These are phyloP conservation scores for Stephania yunnanensis DNA, from an alignment of 164 flowering plant species.

Conservation along the genomic window DNA sequence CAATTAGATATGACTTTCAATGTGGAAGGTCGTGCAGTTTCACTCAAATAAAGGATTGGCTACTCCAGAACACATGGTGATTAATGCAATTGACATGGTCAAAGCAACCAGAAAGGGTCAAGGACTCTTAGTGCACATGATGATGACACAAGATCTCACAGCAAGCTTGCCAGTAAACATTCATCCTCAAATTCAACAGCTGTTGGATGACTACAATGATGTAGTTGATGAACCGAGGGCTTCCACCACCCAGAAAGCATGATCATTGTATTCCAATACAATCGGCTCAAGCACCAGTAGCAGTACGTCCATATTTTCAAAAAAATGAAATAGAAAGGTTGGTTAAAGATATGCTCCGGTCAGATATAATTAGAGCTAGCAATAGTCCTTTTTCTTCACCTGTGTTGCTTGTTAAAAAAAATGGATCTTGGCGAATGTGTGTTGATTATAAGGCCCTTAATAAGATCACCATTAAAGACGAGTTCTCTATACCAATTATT, in stretches of 20 bases:
- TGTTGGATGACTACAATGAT: no score
- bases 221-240: neutral
- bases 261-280: neutral
- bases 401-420: neutral
- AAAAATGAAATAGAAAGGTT: neutral
- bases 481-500: neutral
- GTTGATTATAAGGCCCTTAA: neutral
- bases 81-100: no score
- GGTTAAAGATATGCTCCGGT: neutral
- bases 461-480: neutral
- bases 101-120: no score
- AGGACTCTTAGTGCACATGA: no score
- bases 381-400: neutral
- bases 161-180: no score
- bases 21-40: neutral
- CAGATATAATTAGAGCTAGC: no score
- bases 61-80: neutral
- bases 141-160: no score
- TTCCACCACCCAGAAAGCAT: conserved; percentile 1
- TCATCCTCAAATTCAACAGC: no score
- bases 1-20: neutral
- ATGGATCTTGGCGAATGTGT: conserved; percentile 1
- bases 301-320: neutral
- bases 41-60: neutral
- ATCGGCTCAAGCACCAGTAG: neutral